A percentile compares a stretch with the other conserved stretches of the same genome.
phyloP scores from a whole-genome alignment of 1,284 basidiomycete species.

The Rhodotorula sp. region DNA sequence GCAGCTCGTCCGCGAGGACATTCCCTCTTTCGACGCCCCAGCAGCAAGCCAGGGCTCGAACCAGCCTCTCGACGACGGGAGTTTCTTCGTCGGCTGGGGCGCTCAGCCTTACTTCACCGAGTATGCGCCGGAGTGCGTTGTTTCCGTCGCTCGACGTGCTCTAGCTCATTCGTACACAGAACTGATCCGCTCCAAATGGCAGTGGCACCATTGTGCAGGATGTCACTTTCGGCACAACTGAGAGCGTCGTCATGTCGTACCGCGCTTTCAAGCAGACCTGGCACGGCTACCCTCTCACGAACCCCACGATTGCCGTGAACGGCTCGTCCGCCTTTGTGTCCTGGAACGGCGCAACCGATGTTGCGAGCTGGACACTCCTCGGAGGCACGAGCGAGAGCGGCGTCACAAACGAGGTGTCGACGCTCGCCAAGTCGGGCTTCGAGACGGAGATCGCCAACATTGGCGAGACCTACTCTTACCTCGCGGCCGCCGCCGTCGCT shows the following conservation, averaged over 20 bases:
- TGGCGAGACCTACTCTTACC: not conserved
- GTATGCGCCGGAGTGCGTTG: slow-evolving; percentile 5
- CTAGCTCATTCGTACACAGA: not conserved
- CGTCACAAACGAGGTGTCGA: not conserved
- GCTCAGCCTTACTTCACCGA: slow-evolving; percentile 9
- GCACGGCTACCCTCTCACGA: slow-evolving; percentile 44
- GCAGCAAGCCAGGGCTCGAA: slow-evolving; percentile 45
- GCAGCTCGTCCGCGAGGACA: slow-evolving; percentile 33
- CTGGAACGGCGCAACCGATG: slow-evolving; percentile 50
- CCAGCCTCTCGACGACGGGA: slow-evolving; percentile 33
- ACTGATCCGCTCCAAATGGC: not conserved
- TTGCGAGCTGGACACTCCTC: slow-evolving; percentile 38
- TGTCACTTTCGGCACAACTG: slow-evolving; percentile 6
- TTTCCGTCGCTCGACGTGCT: too few relatives aligned
- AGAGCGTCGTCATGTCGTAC: slow-evolving; percentile 33
- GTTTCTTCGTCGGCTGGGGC: slow-evolving; percentile 15
- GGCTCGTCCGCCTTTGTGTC: slow-evolving; percentile 26
- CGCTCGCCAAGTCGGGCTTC: slow-evolving; percentile 10
- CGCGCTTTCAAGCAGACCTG: slow-evolving; percentile 43
- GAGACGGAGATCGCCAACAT: slow-evolving; percentile 7
- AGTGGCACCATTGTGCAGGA: slow-evolving; percentile 10
- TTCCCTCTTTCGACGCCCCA: slow-evolving; percentile 42
- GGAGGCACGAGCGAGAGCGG: not conserved
- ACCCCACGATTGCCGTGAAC: slow-evolving; percentile 36
- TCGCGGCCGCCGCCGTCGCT: slow-evolving; percentile 12